Evolutionary conservation across 2,329 filamentous ascomycete genomes (phyloP), one percentile per base, ranked within the genome.

Genomic region (Capronia coronata): DNA sequence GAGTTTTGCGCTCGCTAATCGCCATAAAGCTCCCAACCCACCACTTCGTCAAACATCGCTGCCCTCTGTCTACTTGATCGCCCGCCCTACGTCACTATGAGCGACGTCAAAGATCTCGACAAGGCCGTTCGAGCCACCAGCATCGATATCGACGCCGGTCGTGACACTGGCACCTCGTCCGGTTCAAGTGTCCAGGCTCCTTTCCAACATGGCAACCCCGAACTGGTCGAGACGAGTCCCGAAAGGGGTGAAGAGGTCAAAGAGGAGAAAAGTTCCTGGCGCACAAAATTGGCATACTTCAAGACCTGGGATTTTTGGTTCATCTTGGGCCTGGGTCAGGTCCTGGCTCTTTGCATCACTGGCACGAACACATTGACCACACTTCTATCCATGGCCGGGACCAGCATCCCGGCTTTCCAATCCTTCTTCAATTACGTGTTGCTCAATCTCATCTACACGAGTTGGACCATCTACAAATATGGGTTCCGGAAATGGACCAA

Each of bases 351-450:
- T 51, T 90, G 88, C 72, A 93, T 94, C 69, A 96, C 90, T 1
- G 82, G 80, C 23, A 96, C 90, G 43, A 95, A 94, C 74, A 97
- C 93, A 41, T 87, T 97, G 64, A 87, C 85, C 30, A 80, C 78
- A 21, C 79, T 96, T 48, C 80, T 98, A 23, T 76, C 75, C 49
- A 68, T 71, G 3, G 69, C 78, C 56, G 78, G 82, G 43, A 90
- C 85, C 58, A 88, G 80, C 54, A 94, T 97, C 59, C 93, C 93
- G 6, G 88, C 93, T 48, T 95, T 97, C 73, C 93, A 98, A 72
- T 88, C 87, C 23, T 79, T 97, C 62, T 94, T 96, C 77, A 95
- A 93, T 71, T 98, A 98, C 70, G 77, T 89, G 37, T 71, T 96
- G 43, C 78, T 98, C 57, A 84, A 84, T 54, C 48, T 87, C 51